Evolutionary conservation across 164 flowering plant genomes (phyloP), one percentile per base, ranked within the genome.

Genomic region (Santalum album): DNA sequence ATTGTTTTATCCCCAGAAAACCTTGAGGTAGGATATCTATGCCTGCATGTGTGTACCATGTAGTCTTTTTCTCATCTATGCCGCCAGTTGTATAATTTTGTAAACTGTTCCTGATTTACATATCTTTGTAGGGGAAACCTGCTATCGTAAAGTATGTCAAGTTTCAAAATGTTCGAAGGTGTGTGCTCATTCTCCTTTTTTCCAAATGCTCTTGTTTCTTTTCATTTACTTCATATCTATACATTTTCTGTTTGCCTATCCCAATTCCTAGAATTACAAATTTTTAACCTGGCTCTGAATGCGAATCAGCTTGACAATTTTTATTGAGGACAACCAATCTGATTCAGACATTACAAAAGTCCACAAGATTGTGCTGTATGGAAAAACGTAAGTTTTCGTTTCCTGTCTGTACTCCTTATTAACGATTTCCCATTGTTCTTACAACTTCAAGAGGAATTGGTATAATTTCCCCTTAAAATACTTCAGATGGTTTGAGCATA

Each of bases 151-250:
- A 88, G 72, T 91, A 82, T 76, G 98, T 88, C 62, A 91, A 91
- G 71, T 91, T 88, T 67, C 98, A 91, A 77, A 91, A 80, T 82
- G 96, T 91, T 64, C 91, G 98, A 18, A 91, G 96, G 98, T 91
- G 70, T 29, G 62, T 48, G 21, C 16, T 16, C 21, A 53, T 17
- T 58, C 35, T 35, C n/a, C 26, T 22, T 17, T 12, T 38, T 52
- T 29, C 34, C 9, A 29, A 2, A 47, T 40, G 17, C 29, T 46
- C 24, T n/a, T 29, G 29, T 49, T 34, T 25, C 26, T 43, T 46
- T 46, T 46, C 34, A 4, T 9, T 29, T 29, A 3, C 34, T 3
- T 29, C 34, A 3, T 29, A 9, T 29, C 34, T 9, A 3, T 29
- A n/a, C n/a, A n/a, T n/a, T n/a, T n/a, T n/a, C n/a, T n/a, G n/a